phyloP scores from a whole-genome alignment of 768 basidiomycete species.

The Fomitopsis serialis region DNA sequence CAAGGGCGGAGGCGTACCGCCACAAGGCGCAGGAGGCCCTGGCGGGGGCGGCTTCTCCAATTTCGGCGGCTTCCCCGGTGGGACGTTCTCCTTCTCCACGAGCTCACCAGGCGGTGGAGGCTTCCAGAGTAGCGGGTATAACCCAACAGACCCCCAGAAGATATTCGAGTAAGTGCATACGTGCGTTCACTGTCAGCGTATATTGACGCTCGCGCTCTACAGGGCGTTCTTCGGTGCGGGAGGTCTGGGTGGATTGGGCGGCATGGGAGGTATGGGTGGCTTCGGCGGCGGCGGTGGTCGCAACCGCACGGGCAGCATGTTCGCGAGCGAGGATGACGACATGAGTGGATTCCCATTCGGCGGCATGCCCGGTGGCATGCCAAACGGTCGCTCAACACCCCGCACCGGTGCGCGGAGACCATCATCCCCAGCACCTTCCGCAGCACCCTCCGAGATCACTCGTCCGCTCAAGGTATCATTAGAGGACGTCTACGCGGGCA shows the following conservation, averaged over 20 bases:
- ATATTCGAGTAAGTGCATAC: constrained; percentile 73
- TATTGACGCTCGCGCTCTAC: constrained; percentile 4
- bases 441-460: constrained; percentile 65
- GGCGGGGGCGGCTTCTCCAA: constrained; percentile 32
- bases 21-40: constrained; percentile 46
- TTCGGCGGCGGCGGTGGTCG: constrained; percentile 21
- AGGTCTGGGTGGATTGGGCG: constrained; percentile 32
- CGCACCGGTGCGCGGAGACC: constrained; percentile 25
- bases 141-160: constrained; percentile 77
- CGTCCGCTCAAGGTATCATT: constrained; percentile 82
- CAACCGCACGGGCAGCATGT: constrained; percentile 16
- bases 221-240: constrained; percentile 59
- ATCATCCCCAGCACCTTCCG: constrained; percentile 21
- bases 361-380: constrained; percentile 55
- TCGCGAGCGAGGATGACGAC: constrained; percentile 35
- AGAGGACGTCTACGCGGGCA: constrained; percentile 80
- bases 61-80: constrained; percentile 17
- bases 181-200: neutral
- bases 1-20: constrained; percentile 59
- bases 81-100: constrained; percentile 21
- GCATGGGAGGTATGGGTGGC: constrained; percentile 30
- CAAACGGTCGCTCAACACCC: constrained; percentile 26
- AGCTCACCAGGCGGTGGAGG: constrained; percentile 19
- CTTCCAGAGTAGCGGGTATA: constrained; percentile 45
- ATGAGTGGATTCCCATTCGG: constrained; percentile 48